Evolutionary conservation across 1,139 yeast species (phyloP).

Genomic region (Hyphopichia burtonii): DNA sequence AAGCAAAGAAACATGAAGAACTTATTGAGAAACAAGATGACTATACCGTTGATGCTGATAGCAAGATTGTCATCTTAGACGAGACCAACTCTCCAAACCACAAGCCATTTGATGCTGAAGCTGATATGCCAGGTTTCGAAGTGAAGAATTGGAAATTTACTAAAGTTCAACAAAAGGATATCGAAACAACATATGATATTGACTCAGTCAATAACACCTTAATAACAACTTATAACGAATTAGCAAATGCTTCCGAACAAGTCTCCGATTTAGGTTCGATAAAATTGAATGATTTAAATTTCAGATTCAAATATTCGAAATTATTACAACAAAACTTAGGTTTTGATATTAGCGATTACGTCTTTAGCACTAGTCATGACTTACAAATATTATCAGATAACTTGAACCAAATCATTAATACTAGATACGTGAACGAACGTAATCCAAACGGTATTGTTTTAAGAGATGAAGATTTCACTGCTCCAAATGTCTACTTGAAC

Average conservation of each 20-base stretch:
- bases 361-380: constrained; percentile 50
- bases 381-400: constrained; percentile 46
- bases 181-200: constrained; percentile 29
- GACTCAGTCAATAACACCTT: constrained; percentile 25
- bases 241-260: constrained; percentile 15
- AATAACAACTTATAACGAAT: constrained; percentile 23
- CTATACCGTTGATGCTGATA: constrained; percentile 30
- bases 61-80: constrained; percentile 38
- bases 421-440: constrained; percentile 57
- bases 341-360: constrained; percentile 63
- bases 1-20: constrained; percentile 25
- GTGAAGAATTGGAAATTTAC: constrained; percentile 37
- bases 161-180: constrained; percentile 21
- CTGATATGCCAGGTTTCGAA: constrained; percentile 36
- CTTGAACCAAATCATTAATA: constrained; percentile 44
- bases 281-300: constrained; percentile 45
- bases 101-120: constrained; percentile 23
- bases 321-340: constrained; percentile 59
- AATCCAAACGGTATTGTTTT: constrained; percentile 67
- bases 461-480: constrained; percentile 38
- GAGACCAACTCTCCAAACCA: constrained; percentile 34
- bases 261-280: constrained; percentile 15
- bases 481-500: constrained; percentile 53
- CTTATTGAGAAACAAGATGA: constrained; percentile 43
- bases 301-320: constrained; percentile 61